Evolutionary conservation across 2,329 filamentous ascomycete genomes (phyloP), one percentile per base, ranked within the genome.

Genomic region (Zasmidium cellare): DNA sequence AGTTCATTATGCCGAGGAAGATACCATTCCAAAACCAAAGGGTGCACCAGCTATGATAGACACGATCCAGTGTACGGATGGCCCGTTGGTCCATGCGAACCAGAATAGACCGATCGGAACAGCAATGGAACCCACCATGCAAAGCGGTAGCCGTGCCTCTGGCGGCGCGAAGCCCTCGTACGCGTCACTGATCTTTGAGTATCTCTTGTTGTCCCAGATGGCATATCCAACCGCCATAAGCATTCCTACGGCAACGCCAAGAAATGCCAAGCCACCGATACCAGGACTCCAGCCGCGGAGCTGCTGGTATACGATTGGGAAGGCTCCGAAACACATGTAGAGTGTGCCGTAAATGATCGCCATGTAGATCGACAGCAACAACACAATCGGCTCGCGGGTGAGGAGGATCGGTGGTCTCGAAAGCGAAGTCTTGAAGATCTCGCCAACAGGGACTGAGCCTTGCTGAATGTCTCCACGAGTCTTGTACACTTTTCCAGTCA

Each of bases 211-310:
- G 63, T 73, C 71, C 59, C 73, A 79, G 45, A 81, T 74, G 63
- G 80, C 79, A 67, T 85, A 87, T 1, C 70, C 65, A 1, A 89
- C 80, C 1, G 84, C 84, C 7, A 77, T 53, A 3, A 86, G 65
- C 79, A 90, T 88, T 55, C 89, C 88, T 24, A 89, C 81, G 9
- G 84, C 81, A 9, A 91, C 83, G 44, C 88, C 88, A 22, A 90
- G 70, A 72, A 91, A 90, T 1, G 88, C 79, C 2, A 89, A 77
- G 19, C 86, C 85, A 25, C 84, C 82, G 35, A 86, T 76, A 28
- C 84, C 84, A 24, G 79, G 70, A 16, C 76, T 79, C 84, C 85
- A 89, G 47, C 82, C 82, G 50, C 85, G 81, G 35, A 75, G 64
- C 58, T 80, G 65, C 66, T 87, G 80, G 71, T 86, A 90, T 45